Base-by-base conservation (phyloP, 176 grass and related monocot species). In the Raddia distichophylla region DNA sequence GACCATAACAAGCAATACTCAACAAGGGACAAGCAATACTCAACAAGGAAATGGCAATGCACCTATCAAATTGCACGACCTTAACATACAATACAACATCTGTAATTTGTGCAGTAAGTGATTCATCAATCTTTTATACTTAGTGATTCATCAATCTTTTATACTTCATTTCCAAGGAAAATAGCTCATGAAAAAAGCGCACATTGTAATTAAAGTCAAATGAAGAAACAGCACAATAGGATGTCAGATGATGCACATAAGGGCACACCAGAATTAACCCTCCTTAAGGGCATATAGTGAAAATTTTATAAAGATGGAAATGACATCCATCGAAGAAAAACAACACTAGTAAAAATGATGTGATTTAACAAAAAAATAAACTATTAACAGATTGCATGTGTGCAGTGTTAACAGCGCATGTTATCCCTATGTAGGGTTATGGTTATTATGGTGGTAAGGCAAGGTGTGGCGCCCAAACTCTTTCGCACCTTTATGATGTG, bases 351-450 rank as follows among this genome's bases (percentile, higher is more conserved):
- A 62, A 82, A 76, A 52, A 34, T 64, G 9, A 54, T 20, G 15
- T 7, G 7, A 52, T 44, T 64, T 22, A 56, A 69, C 27, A 27
- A 76, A 19, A 83, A 69, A 16, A 71, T 78, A 53, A 68, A 63
- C 12, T 50, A 19, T 20, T 48, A 65, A 46, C 33, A 73, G 64
- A 7, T 68, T 42, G 22, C 57, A 64, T n/a, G 45, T 16, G 35
- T 57, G 11, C 27, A 78, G 5, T 67, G 32, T 42, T 43, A 78
- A 66, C 51, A 65, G 45, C 59, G 56, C 43, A 74, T 40, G 35
- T 17, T 60, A 82, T 61, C 10, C 43, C 22, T 43, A 54, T 20
- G 22, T 53, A 82, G 47, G 15, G 46, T 40, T 5, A 40, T 40
- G 37, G 37, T 40, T 40, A 40, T 40, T 40, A 40, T 40, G 37